Evolutionary conservation across 805 yeast species (phyloP), one percentile per base, ranked within the genome.

Genomic region (Teunomyces stri): DNA sequence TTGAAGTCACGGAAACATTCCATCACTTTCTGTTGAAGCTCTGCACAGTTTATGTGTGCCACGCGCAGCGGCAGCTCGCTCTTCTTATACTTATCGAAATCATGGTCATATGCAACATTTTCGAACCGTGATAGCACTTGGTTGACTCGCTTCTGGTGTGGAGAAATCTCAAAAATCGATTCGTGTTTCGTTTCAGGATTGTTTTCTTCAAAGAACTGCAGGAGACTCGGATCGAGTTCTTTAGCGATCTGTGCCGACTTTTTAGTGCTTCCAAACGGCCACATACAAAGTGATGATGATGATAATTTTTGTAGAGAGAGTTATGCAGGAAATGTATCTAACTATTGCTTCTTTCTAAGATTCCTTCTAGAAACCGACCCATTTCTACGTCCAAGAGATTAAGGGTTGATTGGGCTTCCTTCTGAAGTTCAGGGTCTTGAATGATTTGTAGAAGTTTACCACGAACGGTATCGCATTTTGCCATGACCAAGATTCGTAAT

Each of bases 401-500:
- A 41, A 52, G 35, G 6, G 39, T 36, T 11, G 42, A 10, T 16
- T 27, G 42, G 3, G 50, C 22, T 16, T 40, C 31, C 12, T 28
- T 25, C 15, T 29, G 29, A 6, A 38, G 27, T 3, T 28, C 16
- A 6, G 44, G 12, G 3, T 35, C 22, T n/a, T 29, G 36, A 18
- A 18, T 9, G 34, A 22, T 40, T 31, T 44, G 29, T 41, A 49
- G 21, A 47, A 48, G 31, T 45, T 46, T 27, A 22, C 40, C 13
- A 50, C 54, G 54, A 9, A 57, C 34, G 1, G 51, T 45, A 3
- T 64, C 68, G 10, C 69, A 35, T 42, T 61, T 61, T 2, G 60
- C 45, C 2, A 68, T 61, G 3, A 80, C 57, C 15, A 61, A 67
- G 3, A 75, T 55, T 39, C 87, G 65, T 21, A 83, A 63, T 22